A percentile compares a stretch with the other conserved stretches of the same genome.
phyloP scores from a whole-genome alignment of 768 basidiomycete species.

The Pleurotus ostreatus region DNA sequence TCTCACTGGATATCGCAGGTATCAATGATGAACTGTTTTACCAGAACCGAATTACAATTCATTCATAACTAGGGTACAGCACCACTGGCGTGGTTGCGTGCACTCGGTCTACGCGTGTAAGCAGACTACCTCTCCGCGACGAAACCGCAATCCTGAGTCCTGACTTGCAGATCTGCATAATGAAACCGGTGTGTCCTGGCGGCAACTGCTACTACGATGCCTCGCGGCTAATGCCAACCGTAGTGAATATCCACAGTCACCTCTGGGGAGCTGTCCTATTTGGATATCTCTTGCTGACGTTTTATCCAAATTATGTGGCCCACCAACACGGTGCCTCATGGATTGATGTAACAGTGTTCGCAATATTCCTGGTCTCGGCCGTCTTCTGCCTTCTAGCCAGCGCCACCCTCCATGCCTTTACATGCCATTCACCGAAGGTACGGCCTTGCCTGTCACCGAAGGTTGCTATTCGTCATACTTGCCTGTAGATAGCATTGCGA shows the following conservation, averaged over 20 bases:
- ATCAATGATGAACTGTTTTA: constrained; percentile 10
- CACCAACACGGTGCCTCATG: constrained; percentile 53
- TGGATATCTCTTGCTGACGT: constrained; percentile 47
- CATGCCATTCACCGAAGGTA: constrained; percentile 71
- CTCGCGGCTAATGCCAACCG: neutral
- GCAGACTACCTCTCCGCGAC: constrained; percentile 19
- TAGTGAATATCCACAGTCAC: constrained; percentile 88
- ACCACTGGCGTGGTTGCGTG: constrained; percentile 60
- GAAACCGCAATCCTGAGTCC: constrained; percentile 13
- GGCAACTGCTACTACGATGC: constrained; percentile 6
- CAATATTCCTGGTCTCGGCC: constrained; percentile 66
- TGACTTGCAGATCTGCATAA: constrained; percentile 63
- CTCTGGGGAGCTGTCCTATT: constrained; percentile 67
- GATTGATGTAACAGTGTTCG: constrained; percentile 56
- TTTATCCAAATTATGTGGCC: constrained; percentile 46
- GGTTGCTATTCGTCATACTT: constrained; percentile 11
- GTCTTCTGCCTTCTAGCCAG: constrained; percentile 71
- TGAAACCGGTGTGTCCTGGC: constrained; percentile 53
- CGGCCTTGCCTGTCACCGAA: constrained; percentile 11
- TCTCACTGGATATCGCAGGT: constrained; percentile 67
- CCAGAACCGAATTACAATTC: constrained; percentile 3
- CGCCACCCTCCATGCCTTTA: constrained; percentile 68
- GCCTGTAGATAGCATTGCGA: constrained; percentile 45
- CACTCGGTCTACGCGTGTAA: constrained; percentile 64
- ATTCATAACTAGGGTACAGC: constrained; percentile 42